Evolutionary conservation across 75 land plant species (phyloP), one percentile per base, ranked within the genome.

Genomic region (Sequoia sempervirens): DNA sequence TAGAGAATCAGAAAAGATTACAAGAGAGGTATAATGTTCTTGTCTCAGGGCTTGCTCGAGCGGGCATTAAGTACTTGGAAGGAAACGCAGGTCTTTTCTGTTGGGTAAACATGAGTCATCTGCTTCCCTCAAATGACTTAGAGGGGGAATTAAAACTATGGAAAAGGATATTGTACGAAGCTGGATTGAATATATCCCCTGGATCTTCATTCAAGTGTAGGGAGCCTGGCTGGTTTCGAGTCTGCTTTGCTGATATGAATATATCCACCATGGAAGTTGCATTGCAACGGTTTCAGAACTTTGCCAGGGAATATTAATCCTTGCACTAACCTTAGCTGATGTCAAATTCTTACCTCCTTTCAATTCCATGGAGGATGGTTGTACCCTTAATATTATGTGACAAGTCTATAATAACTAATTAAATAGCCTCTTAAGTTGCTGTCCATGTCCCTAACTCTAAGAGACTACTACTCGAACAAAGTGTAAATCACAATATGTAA

Each of bases 1-100:
- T 30, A 13, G 93, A 93, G 85, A 95, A 93, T 72, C 75, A 75
- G 54, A 85, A 81, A 80, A 83, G 97, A 52, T 53, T 95, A 37
- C 75, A 74, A 40, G 68, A 64, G 68, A 64, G 68, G 28, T 26
- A 26, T 26, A 23, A 26, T 0, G 23, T 64, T 6, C 3, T 64
- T 64, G 68, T 64, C n/a, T 23, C 23, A 7, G 68, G 68, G 9
- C 28, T 64, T 20, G n/a, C 0, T 20, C 5, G 8, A 7, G n/a
- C 68, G 3, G 68, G 68, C 68, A 64, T 64, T 64, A 64, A 26
- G 53, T 15, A 50, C 53, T 50, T 50, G 53, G 53, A 50, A 50
- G 53, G 53, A 50, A 50, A 50, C 11, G 53, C 53, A 50, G 53
- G 53, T 50, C 53, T 50, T 50, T 50, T 50, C 15, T 50, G 53